phyloP scores from a whole-genome alignment of 2,329 filamentous ascomycete species.

The Stagonosporopsis cucurbitacearum region DNA sequence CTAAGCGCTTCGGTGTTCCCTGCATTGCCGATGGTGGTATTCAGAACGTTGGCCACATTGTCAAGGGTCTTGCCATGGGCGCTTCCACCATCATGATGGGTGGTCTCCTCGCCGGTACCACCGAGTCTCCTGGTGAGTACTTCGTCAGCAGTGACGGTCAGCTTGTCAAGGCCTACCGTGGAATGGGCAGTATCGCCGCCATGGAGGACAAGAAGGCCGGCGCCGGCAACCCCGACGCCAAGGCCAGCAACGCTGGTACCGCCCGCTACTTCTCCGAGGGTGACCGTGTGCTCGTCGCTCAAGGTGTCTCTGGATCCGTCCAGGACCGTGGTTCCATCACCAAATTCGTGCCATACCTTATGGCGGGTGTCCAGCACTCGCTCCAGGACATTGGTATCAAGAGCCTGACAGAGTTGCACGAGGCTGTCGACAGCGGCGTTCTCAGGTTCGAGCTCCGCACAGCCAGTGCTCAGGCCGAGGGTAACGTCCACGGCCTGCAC shows the following conservation, averaged over 20 bases:
- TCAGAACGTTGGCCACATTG: constrained; percentile 98
- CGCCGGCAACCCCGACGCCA: constrained; percentile 70
- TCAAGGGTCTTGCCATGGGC: constrained; percentile 94
- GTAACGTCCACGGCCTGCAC: constrained; percentile 94
- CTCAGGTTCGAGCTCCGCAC: constrained; percentile 95
- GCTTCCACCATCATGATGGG: constrained; percentile 99
- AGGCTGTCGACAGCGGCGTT: constrained; percentile 73
- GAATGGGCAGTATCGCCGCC: constrained; percentile 98
- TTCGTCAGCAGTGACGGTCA: constrained; percentile 96
- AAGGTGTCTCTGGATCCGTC: constrained; percentile 90
- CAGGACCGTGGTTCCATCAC: constrained; percentile 84
- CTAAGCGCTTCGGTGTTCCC: constrained; percentile 90
- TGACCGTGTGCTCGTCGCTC: constrained; percentile 90
- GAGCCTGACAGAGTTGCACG: constrained; percentile 78
- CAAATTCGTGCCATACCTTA: constrained; percentile 95
- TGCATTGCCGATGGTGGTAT: constrained; percentile 98
- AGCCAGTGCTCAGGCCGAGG: constrained; percentile 92
- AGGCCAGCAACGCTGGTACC: constrained; percentile 86
- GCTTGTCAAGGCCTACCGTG: constrained; percentile 98
- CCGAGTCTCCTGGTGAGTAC: constrained; percentile 94
- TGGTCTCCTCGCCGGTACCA: constrained; percentile 93
- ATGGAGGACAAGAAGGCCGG: constrained; percentile 99
- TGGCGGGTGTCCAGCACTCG: constrained; percentile 95
- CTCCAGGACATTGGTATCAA: constrained; percentile 92
- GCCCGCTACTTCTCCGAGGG: constrained; percentile 98